Conservation (phyloP, 2,329 filamentous ascomycete species). For the Fusarium pseudoanthophilum region DNA sequence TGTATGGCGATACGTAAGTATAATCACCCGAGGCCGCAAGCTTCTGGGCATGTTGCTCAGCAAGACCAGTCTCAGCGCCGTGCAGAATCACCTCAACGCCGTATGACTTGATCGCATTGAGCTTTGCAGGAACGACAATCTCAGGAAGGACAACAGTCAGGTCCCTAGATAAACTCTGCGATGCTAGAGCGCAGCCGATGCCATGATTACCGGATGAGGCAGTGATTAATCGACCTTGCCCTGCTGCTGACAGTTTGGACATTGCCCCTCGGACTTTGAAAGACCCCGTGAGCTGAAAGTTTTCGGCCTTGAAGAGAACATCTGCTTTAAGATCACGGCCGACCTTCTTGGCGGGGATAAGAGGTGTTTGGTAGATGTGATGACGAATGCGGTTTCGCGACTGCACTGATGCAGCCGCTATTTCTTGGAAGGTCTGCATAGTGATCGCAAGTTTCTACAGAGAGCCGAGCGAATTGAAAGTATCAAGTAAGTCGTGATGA, state of each 20-base stretch:
- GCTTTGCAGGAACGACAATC: neutral
- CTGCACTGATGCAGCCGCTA: neutral
- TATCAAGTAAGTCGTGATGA: no score
- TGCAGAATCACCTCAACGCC: neutral
- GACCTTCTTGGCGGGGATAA: neutral
- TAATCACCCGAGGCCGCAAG: neutral
- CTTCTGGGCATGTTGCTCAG: neutral
- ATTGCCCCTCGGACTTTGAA: neutral
- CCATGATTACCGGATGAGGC: neutral
- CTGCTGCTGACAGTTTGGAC: neutral
- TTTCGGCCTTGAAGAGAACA: neutral
- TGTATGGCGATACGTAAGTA: neutral
- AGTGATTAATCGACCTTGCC: neutral
- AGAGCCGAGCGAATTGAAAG: no score
- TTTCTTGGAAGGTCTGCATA: neutral
- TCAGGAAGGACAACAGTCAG: neutral
- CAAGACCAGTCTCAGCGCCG: neutral
- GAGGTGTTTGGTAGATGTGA: neutral
- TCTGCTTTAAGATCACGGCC: neutral
- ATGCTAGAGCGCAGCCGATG: neutral
- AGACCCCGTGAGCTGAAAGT: neutral
- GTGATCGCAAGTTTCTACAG: no score
- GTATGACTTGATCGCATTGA: neutral
- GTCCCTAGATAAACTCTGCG: neutral
- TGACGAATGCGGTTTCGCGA: neutral